Evolutionary conservation across 176 grass and related monocot species (phyloP).

Genomic region (Oryza brachyantha): DNA sequence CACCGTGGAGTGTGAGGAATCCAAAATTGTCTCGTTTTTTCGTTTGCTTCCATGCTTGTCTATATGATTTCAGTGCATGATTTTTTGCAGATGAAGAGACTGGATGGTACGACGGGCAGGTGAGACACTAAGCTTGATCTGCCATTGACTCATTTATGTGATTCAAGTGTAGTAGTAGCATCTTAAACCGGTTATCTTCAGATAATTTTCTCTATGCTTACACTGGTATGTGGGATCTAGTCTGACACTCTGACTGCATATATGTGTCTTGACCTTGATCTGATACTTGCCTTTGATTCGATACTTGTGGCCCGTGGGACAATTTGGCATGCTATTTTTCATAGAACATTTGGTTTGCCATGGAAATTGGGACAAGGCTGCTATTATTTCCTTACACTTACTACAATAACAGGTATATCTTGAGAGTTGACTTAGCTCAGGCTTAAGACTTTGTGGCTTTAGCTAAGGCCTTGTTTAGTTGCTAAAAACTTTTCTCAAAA

Average conservation of each 20-base stretch:
- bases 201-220: neutral
- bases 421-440: neutral
- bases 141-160: neutral
- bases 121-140: slow-evolving; percentile 34
- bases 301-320: neutral
- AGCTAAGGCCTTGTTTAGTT: too few species aligned
- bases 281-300: neutral
- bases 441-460: neutral
- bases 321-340: neutral
- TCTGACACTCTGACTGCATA: neutral
- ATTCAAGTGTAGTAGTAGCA: neutral
- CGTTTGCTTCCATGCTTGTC: neutral
- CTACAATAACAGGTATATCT: neutral
- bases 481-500: too few species aligned
- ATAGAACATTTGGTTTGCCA: neutral
- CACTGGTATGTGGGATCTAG: neutral
- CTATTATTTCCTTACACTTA: neutral
- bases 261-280: neutral
- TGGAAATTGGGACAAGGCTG: neutral
- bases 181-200: neutral
- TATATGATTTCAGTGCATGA: neutral
- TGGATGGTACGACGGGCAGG: slow-evolving; percentile 97
- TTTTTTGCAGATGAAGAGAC: slow-evolving; percentile 86
- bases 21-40: neutral
- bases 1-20: slow-evolving; percentile 86